Percentiles rank a stretch among this genome's conserved stretches.
Conservation (phyloP, 1,284 basidiomycete genomes). For the Marasmius fiardii region DNA sequence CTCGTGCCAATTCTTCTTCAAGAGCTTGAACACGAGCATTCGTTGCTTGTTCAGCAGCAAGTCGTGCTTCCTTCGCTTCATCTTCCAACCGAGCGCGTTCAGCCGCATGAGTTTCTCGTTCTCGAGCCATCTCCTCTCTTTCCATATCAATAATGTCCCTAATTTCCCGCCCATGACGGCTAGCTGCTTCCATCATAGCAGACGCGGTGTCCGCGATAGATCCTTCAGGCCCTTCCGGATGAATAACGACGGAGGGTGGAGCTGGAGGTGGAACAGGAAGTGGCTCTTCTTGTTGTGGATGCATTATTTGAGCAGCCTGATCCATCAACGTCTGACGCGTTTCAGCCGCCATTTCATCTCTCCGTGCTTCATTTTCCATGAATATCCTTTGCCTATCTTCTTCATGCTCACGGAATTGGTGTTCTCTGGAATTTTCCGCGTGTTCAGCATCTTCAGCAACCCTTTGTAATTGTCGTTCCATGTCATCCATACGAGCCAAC, state of each 20-base stretch:
- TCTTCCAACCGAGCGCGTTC: slow-evolving; percentile 49
- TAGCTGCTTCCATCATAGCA: slow-evolving; percentile 38
- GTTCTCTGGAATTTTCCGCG: slow-evolving; percentile 59
- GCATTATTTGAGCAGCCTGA: slow-evolving; percentile 29
- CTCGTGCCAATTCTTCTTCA: slow-evolving; percentile 58
- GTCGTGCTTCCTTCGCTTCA: slow-evolving; percentile 45
- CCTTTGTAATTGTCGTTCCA: slow-evolving; percentile 45
- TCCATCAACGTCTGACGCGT: slow-evolving; percentile 48
- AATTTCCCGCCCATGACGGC: slow-evolving; percentile 53
- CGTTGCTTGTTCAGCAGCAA: slow-evolving; percentile 45
- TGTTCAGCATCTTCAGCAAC: slow-evolving; percentile 46
- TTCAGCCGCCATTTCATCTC: slow-evolving; percentile 50
- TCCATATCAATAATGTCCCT: slow-evolving; percentile 54
- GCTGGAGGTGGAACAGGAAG: not conserved
- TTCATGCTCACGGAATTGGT: slow-evolving; percentile 59
- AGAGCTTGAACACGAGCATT: slow-evolving; percentile 53
- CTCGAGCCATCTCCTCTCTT: slow-evolving; percentile 52
- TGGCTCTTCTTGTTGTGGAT: not conserved
- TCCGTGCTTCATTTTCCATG: slow-evolving; percentile 50
- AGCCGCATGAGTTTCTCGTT: slow-evolving; percentile 47
- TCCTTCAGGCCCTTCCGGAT: not conserved
- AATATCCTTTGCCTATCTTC: slow-evolving; percentile 62
- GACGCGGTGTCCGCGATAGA: slow-evolving; percentile 6
- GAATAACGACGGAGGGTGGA: not conserved
- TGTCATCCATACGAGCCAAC: slow-evolving; percentile 51